Conservation (phyloP, 352 stramenopile species). For the Globisporangium paroecandrum region DNA sequence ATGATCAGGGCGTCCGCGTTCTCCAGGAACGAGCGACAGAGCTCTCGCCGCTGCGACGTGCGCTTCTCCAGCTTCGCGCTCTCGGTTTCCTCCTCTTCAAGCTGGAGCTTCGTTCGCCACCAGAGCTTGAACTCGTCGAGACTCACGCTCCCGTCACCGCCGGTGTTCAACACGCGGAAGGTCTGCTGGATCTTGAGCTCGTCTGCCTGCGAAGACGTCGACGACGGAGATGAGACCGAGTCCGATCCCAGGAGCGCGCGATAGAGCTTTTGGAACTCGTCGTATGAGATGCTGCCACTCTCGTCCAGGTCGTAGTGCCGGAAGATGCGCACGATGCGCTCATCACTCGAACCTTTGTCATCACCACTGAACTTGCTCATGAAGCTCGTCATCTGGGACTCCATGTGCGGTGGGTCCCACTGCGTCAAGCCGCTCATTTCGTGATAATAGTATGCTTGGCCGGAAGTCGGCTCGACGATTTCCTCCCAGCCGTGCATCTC, state of each 20-base stretch:
- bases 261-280: conserved; percentile 60
- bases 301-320: conserved; percentile 66
- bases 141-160: conserved; percentile 59
- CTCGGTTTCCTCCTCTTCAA: conserved; percentile 49
- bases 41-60: conserved; percentile 19
- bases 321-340: conserved; percentile 66
- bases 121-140: conserved; percentile 74
- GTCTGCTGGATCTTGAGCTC: conserved; percentile 41
- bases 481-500: conserved; percentile 61
- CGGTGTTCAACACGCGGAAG: conserved; percentile 57
- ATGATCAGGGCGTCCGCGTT: conserved; percentile 34
- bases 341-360: conserved; percentile 28
- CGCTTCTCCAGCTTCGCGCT: conserved; percentile 26
- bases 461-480: conserved; percentile 28
- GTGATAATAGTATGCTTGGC: conserved; percentile 65
- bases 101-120: conserved; percentile 65
- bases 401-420: conserved; percentile 63
- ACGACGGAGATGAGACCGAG: conserved; percentile 5
- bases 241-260: conserved; percentile 35
- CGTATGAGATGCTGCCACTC: conserved; percentile 51
- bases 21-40: conserved; percentile 41
- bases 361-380: conserved; percentile 35
- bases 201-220: not conserved
- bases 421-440: conserved; percentile 49
- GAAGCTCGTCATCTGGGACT: conserved; percentile 46